Conservation (phyloP, 129 eudicot species). For the Flaveria bidentis region DNA sequence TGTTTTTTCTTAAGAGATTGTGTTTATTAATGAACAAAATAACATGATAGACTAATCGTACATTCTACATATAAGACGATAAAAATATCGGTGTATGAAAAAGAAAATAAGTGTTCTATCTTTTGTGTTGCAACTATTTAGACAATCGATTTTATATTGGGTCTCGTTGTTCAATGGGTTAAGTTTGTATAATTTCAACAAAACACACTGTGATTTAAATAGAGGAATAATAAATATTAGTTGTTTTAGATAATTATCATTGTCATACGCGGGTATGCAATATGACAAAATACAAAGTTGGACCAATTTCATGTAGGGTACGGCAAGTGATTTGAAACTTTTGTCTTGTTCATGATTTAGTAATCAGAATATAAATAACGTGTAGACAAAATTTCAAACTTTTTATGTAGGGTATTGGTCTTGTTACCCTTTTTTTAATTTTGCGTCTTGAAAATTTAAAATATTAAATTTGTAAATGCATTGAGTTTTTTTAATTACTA, state of each 20-base stretch:
- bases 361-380: constrained; percentile 5
- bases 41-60: no score
- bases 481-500: no score
- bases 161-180: not conserved
- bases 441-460: no score
- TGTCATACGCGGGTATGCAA: not conserved
- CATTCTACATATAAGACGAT: not conserved
- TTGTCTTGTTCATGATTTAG: not conserved
- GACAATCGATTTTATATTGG: not conserved
- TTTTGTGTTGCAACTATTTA: not conserved
- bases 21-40: no score
- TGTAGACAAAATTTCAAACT: constrained; percentile 1
- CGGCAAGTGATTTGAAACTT: not conserved
- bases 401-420: no score
- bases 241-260: not conserved
- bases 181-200: not conserved
- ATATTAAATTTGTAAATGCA: no score
- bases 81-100: not conserved
- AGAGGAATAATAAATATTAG: not conserved
- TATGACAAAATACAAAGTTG: constrained; percentile 11
- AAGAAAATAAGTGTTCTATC: not conserved
- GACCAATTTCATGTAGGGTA: constrained; percentile 14
- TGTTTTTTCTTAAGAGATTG: no score
- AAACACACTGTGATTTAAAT: not conserved
- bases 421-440: no score